Evolutionary conservation across 257 asterid genomes (phyloP), one percentile per base, ranked within the genome.

Genomic region (Ocimum tenuiflorum): DNA sequence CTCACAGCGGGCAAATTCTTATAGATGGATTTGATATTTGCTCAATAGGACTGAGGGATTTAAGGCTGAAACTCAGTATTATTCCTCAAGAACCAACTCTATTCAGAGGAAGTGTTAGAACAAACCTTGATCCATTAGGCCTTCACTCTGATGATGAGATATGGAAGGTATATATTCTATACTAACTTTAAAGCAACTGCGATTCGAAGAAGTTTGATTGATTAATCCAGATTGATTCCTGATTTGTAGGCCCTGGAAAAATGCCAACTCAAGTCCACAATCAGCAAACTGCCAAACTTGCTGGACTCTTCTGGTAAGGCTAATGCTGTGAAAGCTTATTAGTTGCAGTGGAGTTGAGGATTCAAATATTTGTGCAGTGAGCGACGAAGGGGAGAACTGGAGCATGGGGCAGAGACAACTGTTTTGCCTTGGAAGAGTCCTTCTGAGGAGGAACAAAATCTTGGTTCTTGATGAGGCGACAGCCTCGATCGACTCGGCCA

Each of bases 321-420:
- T 31, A 69, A 42, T 15, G 6, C 18, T 1, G 10, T 45, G 19
- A 13, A 35, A 14, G 39, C 14, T 9, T 52, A 9, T 10, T 8
- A 11, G 14, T 39, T 39, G 2, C 1, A 1, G 9, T 11, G 8
- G 5, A 33, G 27, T 24, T 24, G 31, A 1, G 31, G 31, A n/a
- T n/a, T n/a, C n/a, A n/a, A n/a, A n/a, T n/a, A n/a, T n/a, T n/a
- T n/a, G 8, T 51, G 72, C 82, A 89, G 95, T 90, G 10, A 80
- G 90, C n/a, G 96, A 88, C 46, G 96, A 91, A 61, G 96, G 96
- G 4, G 92, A 83, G 71, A 91, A 91, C 18, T 91, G 96, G 97
- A 91, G 96, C 71, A 79, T 86, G 95, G 96, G 96, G 62, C 97
- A 91, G 57, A 72, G 97, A 6, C 97, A 91, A 49, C 96, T 91